Conservation (phyloP, 148 eudicot species). For the Amaranthus palmeri region DNA sequence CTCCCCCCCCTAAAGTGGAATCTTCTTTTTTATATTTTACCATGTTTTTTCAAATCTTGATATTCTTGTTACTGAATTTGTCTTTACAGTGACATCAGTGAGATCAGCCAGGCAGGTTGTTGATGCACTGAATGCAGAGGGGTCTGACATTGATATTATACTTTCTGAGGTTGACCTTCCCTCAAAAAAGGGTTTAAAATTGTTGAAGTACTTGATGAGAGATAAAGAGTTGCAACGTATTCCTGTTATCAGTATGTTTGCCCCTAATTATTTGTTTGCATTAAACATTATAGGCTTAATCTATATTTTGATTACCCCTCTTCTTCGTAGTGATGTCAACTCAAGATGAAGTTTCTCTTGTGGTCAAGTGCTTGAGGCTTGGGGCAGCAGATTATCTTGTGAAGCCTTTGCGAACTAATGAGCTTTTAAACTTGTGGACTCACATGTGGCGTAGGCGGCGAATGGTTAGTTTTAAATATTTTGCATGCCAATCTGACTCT, state of each 20-base stretch:
- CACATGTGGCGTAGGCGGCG: conserved; percentile 98
- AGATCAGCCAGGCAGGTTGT: conserved; percentile 94
- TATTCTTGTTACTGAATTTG: conserved; percentile 12
- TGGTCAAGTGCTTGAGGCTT: conserved; percentile 92
- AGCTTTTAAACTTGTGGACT: conserved; percentile 92
- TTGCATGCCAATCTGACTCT: conserved; percentile 12
- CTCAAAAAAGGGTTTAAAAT: conserved; percentile 78
- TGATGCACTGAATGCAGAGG: conserved; percentile 94
- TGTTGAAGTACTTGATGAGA: conserved; percentile 85
- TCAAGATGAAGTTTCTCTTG: conserved; percentile 88
- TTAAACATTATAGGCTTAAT: conserved; percentile 1
- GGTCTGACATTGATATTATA: conserved; percentile 86
- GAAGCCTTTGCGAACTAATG: conserved; percentile 94
- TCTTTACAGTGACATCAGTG: conserved; percentile 69
- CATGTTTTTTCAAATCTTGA: neutral
- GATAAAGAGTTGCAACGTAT: conserved; percentile 76
- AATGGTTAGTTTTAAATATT: conserved; percentile 45
- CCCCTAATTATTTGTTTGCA: conserved; percentile 6
- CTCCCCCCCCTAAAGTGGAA: too few species aligned
- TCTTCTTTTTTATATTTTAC: neutral
- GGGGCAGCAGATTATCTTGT: conserved; percentile 99
- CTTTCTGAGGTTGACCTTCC: conserved; percentile 97
- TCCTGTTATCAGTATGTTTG: conserved; percentile 83
- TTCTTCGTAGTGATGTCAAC: conserved; percentile 82
- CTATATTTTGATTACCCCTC: conserved; percentile 4